phyloP scores from a whole-genome alignment of 148 eudicot species.

The Bassia scoparia region DNA sequence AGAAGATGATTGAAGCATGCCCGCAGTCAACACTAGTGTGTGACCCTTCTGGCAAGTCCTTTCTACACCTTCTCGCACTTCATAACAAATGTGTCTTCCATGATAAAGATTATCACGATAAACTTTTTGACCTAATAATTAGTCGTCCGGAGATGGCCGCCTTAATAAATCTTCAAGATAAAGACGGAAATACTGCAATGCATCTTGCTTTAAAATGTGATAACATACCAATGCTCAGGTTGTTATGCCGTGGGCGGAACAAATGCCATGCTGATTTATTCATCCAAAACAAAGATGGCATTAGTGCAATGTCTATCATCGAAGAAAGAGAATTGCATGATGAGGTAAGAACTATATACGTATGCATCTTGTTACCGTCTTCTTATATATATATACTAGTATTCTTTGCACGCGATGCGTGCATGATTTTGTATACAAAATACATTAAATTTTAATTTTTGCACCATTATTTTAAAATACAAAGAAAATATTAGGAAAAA shows the following conservation, averaged over 20 bases:
- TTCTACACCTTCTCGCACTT: constrained; percentile 7
- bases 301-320: background rate
- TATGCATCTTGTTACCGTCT: too few relatives aligned
- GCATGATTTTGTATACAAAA: too few relatives aligned
- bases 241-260: background rate
- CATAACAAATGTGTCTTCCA: background rate
- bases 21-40: background rate
- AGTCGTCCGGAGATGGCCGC: background rate
- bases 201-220: constrained; percentile 4
- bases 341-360: background rate
- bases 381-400: too few relatives aligned
- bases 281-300: background rate
- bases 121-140: background rate
- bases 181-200: constrained; percentile 12
- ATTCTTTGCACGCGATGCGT: too few relatives aligned
- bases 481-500: too few relatives aligned
- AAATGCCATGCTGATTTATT: too few relatives aligned
- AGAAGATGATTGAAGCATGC: background rate
- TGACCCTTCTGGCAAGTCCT: background rate
- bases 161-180: background rate
- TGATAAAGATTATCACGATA: too few relatives aligned
- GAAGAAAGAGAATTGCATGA: background rate
- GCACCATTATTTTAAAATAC: too few relatives aligned
- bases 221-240: constrained; percentile 7
- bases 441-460: too few relatives aligned